These are phyloP conservation scores for Lecanosticta acicola DNA, from an alignment of 2,329 filamentous ascomycete genomes.

Conservation along the genomic window DNA sequence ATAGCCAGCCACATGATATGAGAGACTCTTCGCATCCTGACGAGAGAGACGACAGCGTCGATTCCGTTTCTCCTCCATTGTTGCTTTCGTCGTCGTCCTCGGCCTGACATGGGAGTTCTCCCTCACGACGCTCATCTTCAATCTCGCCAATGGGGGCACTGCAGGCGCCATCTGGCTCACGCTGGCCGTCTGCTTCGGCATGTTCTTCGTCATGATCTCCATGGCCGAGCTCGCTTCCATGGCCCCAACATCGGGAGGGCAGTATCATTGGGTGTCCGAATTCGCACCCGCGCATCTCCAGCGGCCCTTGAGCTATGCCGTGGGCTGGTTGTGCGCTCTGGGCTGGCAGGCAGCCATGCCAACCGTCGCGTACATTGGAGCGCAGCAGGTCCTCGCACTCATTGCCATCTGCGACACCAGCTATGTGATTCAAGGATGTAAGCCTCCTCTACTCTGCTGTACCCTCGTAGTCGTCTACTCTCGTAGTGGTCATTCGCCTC, in stretches of 20 bases:
- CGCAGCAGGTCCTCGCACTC: slow-evolving; percentile 27
- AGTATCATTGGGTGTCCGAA: slow-evolving; percentile 45
- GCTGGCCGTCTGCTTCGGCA: slow-evolving; percentile 20
- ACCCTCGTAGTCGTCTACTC: too few species aligned
- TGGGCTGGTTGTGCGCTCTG: slow-evolving; percentile 35
- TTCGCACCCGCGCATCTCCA: slow-evolving; percentile 48
- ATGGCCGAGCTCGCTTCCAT: slow-evolving; percentile 50
- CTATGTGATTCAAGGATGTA: slow-evolving; percentile 22
- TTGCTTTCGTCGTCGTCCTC: slow-evolving; percentile 27
- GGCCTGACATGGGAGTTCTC: slow-evolving; percentile 26
- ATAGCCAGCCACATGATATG: too few species aligned
- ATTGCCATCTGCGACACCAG: slow-evolving; percentile 22
- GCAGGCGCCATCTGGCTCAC: slow-evolving; percentile 50
- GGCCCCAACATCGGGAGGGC: slow-evolving; percentile 53
- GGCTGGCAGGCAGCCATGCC: slow-evolving; percentile 30
- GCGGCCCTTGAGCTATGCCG: slow-evolving; percentile 51
- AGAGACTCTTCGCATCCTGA: too few species aligned
- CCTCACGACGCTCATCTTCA: slow-evolving; percentile 21
- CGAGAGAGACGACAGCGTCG: slow-evolving; percentile 22
- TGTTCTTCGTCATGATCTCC: slow-evolving; percentile 33
- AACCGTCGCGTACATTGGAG: slow-evolving; percentile 25
- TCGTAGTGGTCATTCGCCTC: neutral
- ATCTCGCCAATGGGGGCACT: slow-evolving; percentile 45
- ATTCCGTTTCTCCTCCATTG: slow-evolving; percentile 27
- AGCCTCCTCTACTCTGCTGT: too few species aligned